phyloP scores from a whole-genome alignment of 768 basidiomycete genomes.

The Mycena vulgaris region DNA sequence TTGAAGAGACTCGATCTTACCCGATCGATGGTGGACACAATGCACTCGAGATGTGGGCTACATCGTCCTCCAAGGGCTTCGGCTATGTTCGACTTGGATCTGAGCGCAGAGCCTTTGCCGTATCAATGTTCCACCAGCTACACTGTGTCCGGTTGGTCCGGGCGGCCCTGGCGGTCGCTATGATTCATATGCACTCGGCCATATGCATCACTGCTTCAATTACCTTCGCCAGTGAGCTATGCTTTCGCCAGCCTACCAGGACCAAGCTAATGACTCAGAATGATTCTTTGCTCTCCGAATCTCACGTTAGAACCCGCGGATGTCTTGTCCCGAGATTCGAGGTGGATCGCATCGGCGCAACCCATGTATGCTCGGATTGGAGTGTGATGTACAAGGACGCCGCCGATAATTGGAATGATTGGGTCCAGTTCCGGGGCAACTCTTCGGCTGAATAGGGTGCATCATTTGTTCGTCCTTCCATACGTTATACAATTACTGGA shows the following conservation, averaged over 20 bases:
- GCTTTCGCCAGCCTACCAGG: background rate
- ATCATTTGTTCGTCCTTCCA: no score
- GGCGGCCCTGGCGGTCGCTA: conserved; percentile 30
- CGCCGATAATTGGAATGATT: conserved; percentile 36
- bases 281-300: conserved; percentile 39
- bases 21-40: conserved; percentile 40
- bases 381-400: conserved; percentile 36
- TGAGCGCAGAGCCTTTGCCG: conserved; percentile 46
- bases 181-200: conserved; percentile 22
- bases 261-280: background rate
- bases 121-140: conserved; percentile 52
- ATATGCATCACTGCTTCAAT: conserved; percentile 43
- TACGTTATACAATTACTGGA: no score
- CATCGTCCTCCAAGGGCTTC: conserved; percentile 44
- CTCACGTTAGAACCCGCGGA: conserved; percentile 40
- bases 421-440: background rate
- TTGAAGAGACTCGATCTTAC: conserved; percentile 52
- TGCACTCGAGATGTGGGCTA: conserved; percentile 46
- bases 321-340: conserved; percentile 38
- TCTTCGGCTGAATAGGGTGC: background rate
- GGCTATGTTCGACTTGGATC: conserved; percentile 50
- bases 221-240: conserved; percentile 38
- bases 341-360: conserved; percentile 37
- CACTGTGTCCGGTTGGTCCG: conserved; percentile 50
- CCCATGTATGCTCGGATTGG: conserved; percentile 48